Conservation (phyloP, 2,329 filamentous ascomycete species). For the Septoria linicola region DNA sequence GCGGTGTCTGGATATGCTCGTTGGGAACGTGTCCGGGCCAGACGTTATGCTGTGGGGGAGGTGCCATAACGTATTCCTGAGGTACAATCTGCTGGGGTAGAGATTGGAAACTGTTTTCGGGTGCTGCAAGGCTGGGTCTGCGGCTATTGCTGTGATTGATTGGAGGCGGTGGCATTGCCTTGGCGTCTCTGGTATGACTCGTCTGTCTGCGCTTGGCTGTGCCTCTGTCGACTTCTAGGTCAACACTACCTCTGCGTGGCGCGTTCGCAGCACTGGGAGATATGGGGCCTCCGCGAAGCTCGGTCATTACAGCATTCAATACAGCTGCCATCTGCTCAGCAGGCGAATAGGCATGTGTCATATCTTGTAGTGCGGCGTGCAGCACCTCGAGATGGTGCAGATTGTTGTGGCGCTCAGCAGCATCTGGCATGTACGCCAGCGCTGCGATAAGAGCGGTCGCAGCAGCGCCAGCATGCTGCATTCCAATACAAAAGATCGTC, state of each 20-base stretch:
- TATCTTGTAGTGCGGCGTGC: slow-evolving; percentile 28
- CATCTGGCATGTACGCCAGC: slow-evolving; percentile 29
- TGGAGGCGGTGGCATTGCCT: slow-evolving; percentile 23
- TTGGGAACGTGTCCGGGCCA: slow-evolving; percentile 11
- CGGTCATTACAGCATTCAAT: slow-evolving; percentile 29
- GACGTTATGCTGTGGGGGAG: slow-evolving; percentile 19
- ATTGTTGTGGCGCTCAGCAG: slow-evolving; percentile 28
- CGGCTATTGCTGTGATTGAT: slow-evolving; percentile 11
- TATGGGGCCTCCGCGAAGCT: slow-evolving; percentile 28
- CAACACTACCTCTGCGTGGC: slow-evolving; percentile 23
- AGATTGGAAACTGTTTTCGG: slow-evolving; percentile 8
- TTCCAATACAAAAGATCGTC: slow-evolving; percentile 29
- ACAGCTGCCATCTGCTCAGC: slow-evolving; percentile 30
- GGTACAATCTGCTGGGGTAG: slow-evolving; percentile 11
- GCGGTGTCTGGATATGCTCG: not conserved
- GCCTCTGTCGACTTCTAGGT: slow-evolving; percentile 20
- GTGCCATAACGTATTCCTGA: slow-evolving; percentile 21
- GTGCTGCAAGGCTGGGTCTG: slow-evolving; percentile 16
- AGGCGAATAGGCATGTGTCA: slow-evolving; percentile 29
- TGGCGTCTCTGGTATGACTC: slow-evolving; percentile 1
- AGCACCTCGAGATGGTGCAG: slow-evolving; percentile 31
- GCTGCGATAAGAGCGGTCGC: slow-evolving; percentile 31
- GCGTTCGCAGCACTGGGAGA: slow-evolving; percentile 23
- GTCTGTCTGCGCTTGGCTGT: slow-evolving; percentile 27
- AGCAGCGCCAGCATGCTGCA: slow-evolving; percentile 32